Conservation (phyloP, 169 alveolate genomes). For the Plasmodium reichenowi region DNA sequence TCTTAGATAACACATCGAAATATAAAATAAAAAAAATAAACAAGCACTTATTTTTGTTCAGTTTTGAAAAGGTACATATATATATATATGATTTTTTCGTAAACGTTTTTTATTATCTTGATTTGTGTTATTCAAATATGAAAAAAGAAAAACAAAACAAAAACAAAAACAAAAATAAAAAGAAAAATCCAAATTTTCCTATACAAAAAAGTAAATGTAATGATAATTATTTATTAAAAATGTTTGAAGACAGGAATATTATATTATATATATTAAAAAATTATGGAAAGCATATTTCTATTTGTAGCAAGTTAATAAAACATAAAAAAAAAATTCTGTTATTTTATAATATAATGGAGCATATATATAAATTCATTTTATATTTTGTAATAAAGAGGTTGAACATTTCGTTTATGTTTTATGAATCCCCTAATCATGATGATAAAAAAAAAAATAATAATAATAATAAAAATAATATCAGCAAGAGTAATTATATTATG, state of each 20-base stretch:
- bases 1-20: background rate
- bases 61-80: conserved; percentile 11
- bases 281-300: background rate
- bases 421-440: background rate
- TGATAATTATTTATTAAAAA: background rate
- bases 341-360: background rate
- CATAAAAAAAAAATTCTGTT: background rate
- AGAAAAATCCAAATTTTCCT: no score
- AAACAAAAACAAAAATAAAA: background rate
- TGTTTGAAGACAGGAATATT: conserved; percentile 10
- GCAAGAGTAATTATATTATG: no score
- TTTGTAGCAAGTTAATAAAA: background rate
- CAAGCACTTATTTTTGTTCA: background rate
- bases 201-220: background rate
- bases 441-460: no score
- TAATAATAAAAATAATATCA: no score
- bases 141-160: background rate
- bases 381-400: conserved; percentile 10
- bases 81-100: conserved; percentile 24
- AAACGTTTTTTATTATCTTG: conserved; percentile 13
- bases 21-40: background rate
- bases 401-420: conserved; percentile 1
- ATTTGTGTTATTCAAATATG: background rate
- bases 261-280: background rate
- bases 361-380: background rate